phyloP scores from a whole-genome alignment of 441 rosid genomes.

The Mallotus repandus region DNA sequence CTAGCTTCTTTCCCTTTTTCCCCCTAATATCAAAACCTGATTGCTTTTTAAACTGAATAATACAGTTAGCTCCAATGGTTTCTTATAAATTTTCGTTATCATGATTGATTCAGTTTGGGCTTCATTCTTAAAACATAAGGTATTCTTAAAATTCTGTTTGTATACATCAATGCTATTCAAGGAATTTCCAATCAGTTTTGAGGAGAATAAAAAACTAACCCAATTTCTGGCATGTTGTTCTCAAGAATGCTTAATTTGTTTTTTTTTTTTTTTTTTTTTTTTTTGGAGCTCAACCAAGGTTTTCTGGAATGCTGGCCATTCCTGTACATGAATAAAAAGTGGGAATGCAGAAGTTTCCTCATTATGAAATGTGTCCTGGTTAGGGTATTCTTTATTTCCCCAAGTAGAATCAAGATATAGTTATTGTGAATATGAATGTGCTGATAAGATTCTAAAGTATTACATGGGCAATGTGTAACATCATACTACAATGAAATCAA shows the following conservation, averaged over 20 bases:
- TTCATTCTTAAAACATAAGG: not conserved
- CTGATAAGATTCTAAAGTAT: too few species aligned
- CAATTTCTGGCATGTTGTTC: too few species aligned
- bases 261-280: too few species aligned
- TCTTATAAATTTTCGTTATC: not conserved
- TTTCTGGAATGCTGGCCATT: too few species aligned
- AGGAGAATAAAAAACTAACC: not conserved
- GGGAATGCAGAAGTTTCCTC: too few species aligned
- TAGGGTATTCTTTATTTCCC: not conserved
- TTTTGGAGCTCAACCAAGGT: too few species aligned
- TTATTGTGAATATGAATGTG: too few species aligned
- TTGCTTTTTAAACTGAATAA: not conserved
- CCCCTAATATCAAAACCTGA: not conserved
- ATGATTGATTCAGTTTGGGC: not conserved
- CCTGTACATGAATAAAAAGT: too few species aligned
- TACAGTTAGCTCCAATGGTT: constrained; percentile 1
- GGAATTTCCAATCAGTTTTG: not conserved
- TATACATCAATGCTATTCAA: not conserved
- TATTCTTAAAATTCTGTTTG: not conserved
- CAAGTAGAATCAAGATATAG: not conserved
- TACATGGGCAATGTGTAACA: too few species aligned
- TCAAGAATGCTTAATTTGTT: too few species aligned
- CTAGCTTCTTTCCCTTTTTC: constrained; percentile 5
- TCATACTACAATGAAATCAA: too few species aligned
- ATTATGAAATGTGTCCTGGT: not conserved